A percentile compares a stretch with the other conserved stretches of the same genome.
Evolutionary conservation across 1,139 yeast genomes (phyloP).

Genomic region (Diutina rugosa): DNA sequence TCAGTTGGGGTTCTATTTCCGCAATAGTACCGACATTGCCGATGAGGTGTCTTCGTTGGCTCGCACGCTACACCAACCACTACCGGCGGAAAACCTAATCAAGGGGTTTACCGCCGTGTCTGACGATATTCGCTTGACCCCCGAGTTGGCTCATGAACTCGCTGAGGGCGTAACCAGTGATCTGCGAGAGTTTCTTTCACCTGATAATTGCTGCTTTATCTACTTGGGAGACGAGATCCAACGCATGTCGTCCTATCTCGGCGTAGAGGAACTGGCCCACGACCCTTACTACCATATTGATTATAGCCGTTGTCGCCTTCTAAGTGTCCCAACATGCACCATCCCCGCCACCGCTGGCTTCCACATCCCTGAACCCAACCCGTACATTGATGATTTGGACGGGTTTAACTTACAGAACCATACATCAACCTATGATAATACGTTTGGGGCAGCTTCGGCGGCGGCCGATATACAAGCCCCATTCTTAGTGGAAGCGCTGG

Average conservation of each 20-base stretch:
- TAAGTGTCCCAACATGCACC: conserved; percentile 4
- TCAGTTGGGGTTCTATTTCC: background rate
- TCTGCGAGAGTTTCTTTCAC: background rate
- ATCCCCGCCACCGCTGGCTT: background rate
- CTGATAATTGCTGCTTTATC: background rate
- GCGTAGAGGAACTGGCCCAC: background rate
- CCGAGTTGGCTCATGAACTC: background rate
- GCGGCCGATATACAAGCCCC: conserved; percentile 5
- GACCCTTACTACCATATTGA: background rate
- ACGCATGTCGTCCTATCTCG: background rate
- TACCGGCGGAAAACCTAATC: background rate
- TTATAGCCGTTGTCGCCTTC: background rate
- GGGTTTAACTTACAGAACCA: conserved; percentile 3
- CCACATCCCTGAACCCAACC: background rate
- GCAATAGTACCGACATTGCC: conserved; percentile 12
- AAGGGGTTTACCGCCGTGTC: background rate
- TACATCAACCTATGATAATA: conserved; percentile 5
- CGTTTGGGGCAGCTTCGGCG: conserved; percentile 4
- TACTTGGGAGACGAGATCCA: background rate
- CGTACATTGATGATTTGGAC: conserved; percentile 3
- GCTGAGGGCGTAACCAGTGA: background rate
- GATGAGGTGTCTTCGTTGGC: conserved; percentile 31
- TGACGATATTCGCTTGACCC: background rate
- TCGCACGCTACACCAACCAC: conserved; percentile 20
- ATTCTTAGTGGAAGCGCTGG: conserved; percentile 7